A percentile compares a stretch with the other conserved stretches of the same genome.
phyloP scores from a whole-genome alignment of 495 filamentous ascomycete genomes.

The Trichoderma reesei region DNA sequence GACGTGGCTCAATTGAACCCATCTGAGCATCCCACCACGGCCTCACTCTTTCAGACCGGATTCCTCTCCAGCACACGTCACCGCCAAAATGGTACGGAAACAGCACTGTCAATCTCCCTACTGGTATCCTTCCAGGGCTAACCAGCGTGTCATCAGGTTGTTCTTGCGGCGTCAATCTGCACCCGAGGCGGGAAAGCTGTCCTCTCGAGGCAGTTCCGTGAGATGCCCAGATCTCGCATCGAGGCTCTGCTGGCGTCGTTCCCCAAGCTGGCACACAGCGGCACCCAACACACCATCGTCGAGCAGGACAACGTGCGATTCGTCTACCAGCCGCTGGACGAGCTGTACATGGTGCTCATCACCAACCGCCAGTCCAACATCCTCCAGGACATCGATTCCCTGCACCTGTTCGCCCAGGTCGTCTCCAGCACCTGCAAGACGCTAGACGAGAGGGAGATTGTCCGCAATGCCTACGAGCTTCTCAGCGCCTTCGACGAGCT shows the following conservation, averaged over 20 bases:
- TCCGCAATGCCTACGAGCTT: slow-evolving; percentile 88
- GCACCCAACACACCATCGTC: slow-evolving; percentile 93
- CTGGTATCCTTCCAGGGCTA: too few species aligned
- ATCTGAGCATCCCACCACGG: slow-evolving; percentile 1
- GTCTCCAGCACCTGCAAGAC: slow-evolving; percentile 93
- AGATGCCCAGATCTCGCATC: slow-evolving; percentile 90
- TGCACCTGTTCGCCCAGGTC: slow-evolving; percentile 95
- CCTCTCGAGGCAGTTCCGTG: slow-evolving; percentile 89
- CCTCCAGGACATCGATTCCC: slow-evolving; percentile 94
- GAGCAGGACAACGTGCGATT: slow-evolving; percentile 99
- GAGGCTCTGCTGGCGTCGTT: slow-evolving; percentile 94
- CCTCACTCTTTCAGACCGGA: neutral
- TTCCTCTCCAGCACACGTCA: neutral
- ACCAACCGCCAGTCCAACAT: slow-evolving; percentile 99
- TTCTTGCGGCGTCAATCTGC: slow-evolving; percentile 97
- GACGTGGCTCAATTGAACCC: slow-evolving; percentile 8
- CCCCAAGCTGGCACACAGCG: slow-evolving; percentile 88
- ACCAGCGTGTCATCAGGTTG: slow-evolving; percentile 52
- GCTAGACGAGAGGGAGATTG: slow-evolving; percentile 88
- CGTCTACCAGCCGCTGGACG: slow-evolving; percentile 96
- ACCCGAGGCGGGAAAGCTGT: slow-evolving; percentile 96
- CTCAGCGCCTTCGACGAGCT: slow-evolving; percentile 94
- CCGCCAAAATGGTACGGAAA: slow-evolving; percentile 1
- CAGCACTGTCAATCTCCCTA: neutral
- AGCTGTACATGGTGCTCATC: slow-evolving; percentile 98